Conservation (phyloP, 306 rosid genomes). For the Quercus alba region DNA sequence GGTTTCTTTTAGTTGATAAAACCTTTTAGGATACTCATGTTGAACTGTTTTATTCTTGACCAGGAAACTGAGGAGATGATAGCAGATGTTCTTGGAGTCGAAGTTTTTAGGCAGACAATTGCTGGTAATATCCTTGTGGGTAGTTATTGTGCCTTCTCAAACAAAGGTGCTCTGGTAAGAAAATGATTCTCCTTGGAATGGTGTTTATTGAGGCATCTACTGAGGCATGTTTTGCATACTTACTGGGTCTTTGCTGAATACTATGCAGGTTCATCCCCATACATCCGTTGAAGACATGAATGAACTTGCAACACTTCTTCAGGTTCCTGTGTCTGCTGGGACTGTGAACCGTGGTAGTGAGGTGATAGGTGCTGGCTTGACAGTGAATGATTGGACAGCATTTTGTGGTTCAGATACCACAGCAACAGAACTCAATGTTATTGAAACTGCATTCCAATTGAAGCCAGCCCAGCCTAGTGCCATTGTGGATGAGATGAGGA, state of each 20-base stretch:
- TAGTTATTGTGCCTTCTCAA: constrained; percentile 81
- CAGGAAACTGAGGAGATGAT: constrained; percentile 96
- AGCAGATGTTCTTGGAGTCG: constrained; percentile 93
- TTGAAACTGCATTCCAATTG: constrained; percentile 89
- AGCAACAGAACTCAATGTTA: constrained; percentile 85
- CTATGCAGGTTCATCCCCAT: constrained; percentile 85
- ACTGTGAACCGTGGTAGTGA: constrained; percentile 89
- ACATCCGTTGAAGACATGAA: constrained; percentile 89
- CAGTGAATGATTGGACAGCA: constrained; percentile 91
- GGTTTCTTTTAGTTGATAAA: background rate
- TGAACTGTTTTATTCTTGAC: constrained; percentile 20
- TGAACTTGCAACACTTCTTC: constrained; percentile 93
- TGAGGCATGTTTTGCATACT: background rate
- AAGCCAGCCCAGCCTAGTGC: constrained; percentile 82
- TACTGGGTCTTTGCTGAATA: background rate
- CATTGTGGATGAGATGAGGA: constrained; percentile 87
- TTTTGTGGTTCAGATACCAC: constrained; percentile 95
- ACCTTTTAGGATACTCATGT: constrained; percentile 4
- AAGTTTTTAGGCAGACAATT: constrained; percentile 91
- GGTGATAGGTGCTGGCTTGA: constrained; percentile 82
- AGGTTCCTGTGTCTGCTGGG: constrained; percentile 92
- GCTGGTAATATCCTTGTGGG: constrained; percentile 94
- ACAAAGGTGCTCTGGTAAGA: constrained; percentile 91
- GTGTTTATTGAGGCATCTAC: background rate
- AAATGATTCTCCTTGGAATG: background rate